These are phyloP conservation scores for Suaeda aralocaspica DNA, from an alignment of 148 eudicot genomes.

Conservation along the genomic window DNA sequence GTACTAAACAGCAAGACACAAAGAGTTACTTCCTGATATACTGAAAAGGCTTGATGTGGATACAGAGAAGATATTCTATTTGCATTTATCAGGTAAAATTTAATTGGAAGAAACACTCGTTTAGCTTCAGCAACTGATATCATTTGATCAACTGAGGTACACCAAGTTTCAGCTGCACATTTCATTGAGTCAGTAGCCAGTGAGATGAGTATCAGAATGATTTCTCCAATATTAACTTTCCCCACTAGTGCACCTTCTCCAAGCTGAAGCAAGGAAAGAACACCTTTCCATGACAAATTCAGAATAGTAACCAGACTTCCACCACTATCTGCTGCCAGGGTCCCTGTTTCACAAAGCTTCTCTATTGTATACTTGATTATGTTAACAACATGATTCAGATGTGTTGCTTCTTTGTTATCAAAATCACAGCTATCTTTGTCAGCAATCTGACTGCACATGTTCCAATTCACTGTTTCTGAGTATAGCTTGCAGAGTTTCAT, in stretches of 20 bases:
- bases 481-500: constrained; percentile 63
- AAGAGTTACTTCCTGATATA: constrained; percentile 43
- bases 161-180: constrained; percentile 82
- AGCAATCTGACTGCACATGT: constrained; percentile 27
- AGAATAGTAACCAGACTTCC: constrained; percentile 73
- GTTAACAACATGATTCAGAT: constrained; percentile 39
- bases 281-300: constrained; percentile 95
- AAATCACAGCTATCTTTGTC: constrained; percentile 27
- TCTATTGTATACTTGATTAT: constrained; percentile 50
- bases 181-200: constrained; percentile 62
- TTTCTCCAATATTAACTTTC: constrained; percentile 54
- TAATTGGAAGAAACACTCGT: constrained; percentile 81
- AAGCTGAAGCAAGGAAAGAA: constrained; percentile 85
- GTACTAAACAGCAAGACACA: constrained; percentile 55
- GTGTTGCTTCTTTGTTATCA: constrained; percentile 32
- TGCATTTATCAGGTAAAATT: constrained; percentile 88
- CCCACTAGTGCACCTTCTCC: constrained; percentile 59
- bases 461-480: constrained; percentile 53
- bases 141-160: constrained; percentile 34
- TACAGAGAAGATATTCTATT: constrained; percentile 74
- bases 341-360: constrained; percentile 71
- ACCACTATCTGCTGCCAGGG: constrained; percentile 82
- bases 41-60: constrained; percentile 63
- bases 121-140: constrained; percentile 67
- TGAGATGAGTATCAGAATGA: constrained; percentile 58